Percentiles rank a stretch among this genome's conserved stretches.
These are phyloP conservation scores for Fusarium pseudograminearum DNA, from an alignment of 2,329 filamentous ascomycete genomes.

Conservation along the genomic window DNA sequence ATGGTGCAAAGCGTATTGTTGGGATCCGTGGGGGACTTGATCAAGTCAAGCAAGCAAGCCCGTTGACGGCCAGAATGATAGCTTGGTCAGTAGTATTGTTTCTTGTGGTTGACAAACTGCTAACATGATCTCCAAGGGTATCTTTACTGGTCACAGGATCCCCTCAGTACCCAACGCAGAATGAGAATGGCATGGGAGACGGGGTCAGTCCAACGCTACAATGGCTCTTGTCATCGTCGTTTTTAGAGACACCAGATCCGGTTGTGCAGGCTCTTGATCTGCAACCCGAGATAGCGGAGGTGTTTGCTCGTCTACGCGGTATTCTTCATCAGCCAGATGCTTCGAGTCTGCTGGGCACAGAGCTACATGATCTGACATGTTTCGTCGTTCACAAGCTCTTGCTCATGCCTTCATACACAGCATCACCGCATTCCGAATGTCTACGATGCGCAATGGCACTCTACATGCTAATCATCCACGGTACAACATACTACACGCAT, in stretches of 20 bases:
- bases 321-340: constrained; percentile 55
- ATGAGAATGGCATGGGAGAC: constrained; percentile 60
- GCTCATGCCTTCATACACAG: constrained; percentile 29
- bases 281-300: constrained; percentile 52
- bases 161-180: constrained; percentile 66
- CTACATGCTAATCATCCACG: constrained; percentile 66
- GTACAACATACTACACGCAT: constrained; percentile 68
- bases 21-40: constrained; percentile 64
- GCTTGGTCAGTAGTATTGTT: constrained; percentile 58
- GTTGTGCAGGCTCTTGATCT: constrained; percentile 46
- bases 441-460: constrained; percentile 61
- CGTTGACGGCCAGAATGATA: constrained; percentile 67
- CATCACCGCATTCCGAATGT: constrained; percentile 51
- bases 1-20: constrained; percentile 63
- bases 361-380: constrained; percentile 67
- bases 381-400: constrained; percentile 66
- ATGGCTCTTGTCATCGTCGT: constrained; percentile 57
- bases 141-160: constrained; percentile 65
- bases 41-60: constrained; percentile 60
- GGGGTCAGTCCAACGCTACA: constrained; percentile 63
- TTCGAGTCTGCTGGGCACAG: constrained; percentile 52
- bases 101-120: rapidly evolving
- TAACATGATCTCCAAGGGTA: constrained; percentile 57
- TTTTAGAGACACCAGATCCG: constrained; percentile 7
- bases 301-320: constrained; percentile 58